A percentile compares a stretch with the other conserved stretches of the same genome.
Evolutionary conservation across 1,284 basidiomycete species (phyloP).

Genomic region (Pterula multifida): DNA sequence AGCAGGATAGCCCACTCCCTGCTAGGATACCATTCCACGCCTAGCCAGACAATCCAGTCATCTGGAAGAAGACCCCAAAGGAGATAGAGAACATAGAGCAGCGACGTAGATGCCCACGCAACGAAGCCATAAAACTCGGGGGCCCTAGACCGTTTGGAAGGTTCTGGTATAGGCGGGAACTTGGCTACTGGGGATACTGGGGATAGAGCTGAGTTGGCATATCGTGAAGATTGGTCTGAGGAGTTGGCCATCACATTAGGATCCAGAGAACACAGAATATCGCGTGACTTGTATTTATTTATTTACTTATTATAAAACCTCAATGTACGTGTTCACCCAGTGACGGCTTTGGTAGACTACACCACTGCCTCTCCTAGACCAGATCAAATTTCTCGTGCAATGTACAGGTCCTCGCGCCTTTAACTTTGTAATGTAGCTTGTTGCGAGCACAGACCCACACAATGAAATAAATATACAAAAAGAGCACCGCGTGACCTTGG

Average conservation of each 20-base stretch:
- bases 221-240: neutral
- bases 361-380: too few relatives aligned
- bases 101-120: conserved; percentile 67
- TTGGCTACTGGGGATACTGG: conserved; percentile 41
- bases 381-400: too few relatives aligned
- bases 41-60: conserved; percentile 43
- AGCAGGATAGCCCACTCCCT: conserved; percentile 79
- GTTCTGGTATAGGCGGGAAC: conserved; percentile 29
- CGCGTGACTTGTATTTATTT: too few relatives aligned
- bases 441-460: too few relatives aligned
- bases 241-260: neutral
- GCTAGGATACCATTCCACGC: conserved; percentile 81
- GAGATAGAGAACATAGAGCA: conserved; percentile 54
- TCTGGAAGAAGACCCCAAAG: conserved; percentile 31
- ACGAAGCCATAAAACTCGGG: conserved; percentile 85
- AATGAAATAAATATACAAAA: too few relatives aligned
- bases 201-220: conserved; percentile 14
- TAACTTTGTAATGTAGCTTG: too few relatives aligned
- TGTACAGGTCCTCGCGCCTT: too few relatives aligned
- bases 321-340: too few relatives aligned
- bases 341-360: too few relatives aligned
- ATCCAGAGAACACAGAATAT: neutral
- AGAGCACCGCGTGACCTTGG: too few relatives aligned
- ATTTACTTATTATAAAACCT: too few relatives aligned
- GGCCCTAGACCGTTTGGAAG: conserved; percentile 43